A percentile compares a stretch with the other conserved stretches of the same genome.
Evolutionary conservation across 1,284 basidiomycete species (phyloP).

Genomic region (Rhizopogon hawkerae): DNA sequence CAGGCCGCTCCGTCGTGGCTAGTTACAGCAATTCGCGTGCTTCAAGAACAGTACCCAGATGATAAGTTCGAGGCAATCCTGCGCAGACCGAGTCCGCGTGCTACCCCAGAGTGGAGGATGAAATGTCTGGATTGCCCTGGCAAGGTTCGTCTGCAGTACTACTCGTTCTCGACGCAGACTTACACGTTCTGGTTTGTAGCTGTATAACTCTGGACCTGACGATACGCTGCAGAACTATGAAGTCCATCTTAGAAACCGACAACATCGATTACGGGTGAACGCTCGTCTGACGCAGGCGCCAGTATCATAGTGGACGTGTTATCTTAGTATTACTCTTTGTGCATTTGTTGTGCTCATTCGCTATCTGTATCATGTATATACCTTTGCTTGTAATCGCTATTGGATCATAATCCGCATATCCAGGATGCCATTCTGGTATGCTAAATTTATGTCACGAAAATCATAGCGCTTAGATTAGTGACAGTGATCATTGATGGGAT

Average conservation of each 20-base stretch:
- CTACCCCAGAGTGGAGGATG: slow-evolving; percentile 76
- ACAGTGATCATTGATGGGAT: too few species aligned
- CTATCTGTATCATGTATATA: slow-evolving; percentile 28
- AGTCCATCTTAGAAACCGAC: slow-evolving; percentile 78
- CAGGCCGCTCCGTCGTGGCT: slow-evolving; percentile 67
- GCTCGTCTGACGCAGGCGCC: slow-evolving; percentile 20
- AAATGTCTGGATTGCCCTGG: slow-evolving; percentile 94
- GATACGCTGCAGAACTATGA: slow-evolving; percentile 88
- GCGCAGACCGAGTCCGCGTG: slow-evolving; percentile 44
- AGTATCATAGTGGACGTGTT: slow-evolving; percentile 11
- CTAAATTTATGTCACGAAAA: too few species aligned
- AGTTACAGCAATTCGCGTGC: slow-evolving; percentile 47
- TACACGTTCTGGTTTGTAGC: slow-evolving; percentile 31
- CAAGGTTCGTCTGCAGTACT: slow-evolving; percentile 50
- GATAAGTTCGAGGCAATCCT: slow-evolving; percentile 78
- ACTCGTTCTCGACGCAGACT: slow-evolving; percentile 13
- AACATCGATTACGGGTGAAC: slow-evolving; percentile 56
- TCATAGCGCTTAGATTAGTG: too few species aligned
- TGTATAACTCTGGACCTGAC: slow-evolving; percentile 91
- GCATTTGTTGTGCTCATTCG: slow-evolving; percentile 8
- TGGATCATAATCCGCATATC: not conserved
- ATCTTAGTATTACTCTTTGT: slow-evolving; percentile 11
- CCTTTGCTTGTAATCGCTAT: slow-evolving; percentile 12
- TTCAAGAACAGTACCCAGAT: slow-evolving; percentile 70
- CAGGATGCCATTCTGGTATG: too few species aligned